Conservation (phyloP, 1,284 basidiomycete species). For the Amylostereum areolatum region DNA sequence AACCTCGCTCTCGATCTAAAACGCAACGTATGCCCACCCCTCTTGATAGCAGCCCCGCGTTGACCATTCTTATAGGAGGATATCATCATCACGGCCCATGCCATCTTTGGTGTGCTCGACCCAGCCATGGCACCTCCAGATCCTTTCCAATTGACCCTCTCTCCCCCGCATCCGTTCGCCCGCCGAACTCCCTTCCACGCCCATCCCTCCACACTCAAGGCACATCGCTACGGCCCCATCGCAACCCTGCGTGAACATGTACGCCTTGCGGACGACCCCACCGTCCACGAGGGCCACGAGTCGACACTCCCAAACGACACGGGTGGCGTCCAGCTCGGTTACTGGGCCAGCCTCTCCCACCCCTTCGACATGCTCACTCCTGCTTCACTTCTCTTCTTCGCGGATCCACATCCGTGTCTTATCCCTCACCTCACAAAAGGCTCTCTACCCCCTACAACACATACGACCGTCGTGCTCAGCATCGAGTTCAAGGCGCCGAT, state of each 20-base stretch:
- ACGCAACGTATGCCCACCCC: conserved; percentile 45
- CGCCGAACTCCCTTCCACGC: conserved; percentile 46
- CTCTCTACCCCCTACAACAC: no score
- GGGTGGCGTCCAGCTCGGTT: conserved; percentile 48
- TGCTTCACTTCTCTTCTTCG: conserved; percentile 46
- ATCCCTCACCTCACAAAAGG: not conserved
- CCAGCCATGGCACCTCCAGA: conserved; percentile 11
- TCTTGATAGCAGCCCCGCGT: no score
- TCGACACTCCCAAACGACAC: conserved; percentile 35
- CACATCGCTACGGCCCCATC: no score
- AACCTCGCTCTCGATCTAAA: conserved; percentile 52
- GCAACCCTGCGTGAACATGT: no score
- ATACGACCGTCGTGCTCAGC: conserved; percentile 50
- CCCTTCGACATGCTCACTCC: conserved; percentile 39
- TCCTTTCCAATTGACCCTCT: conserved; percentile 28
- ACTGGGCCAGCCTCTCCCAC: conserved; percentile 41
- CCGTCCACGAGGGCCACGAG: conserved; percentile 31
- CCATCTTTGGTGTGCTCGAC: conserved; percentile 48
- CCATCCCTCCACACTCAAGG: conserved; percentile 39
- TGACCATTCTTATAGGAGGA: no score
- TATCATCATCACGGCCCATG: conserved; percentile 47
- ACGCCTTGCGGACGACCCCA: no score
- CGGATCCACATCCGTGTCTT: conserved; percentile 38
- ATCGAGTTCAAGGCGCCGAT: conserved; percentile 57
- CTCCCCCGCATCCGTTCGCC: conserved; percentile 47